Evolutionary conservation across 257 asterid genomes (phyloP).

Genomic region (Ballota nigra): DNA sequence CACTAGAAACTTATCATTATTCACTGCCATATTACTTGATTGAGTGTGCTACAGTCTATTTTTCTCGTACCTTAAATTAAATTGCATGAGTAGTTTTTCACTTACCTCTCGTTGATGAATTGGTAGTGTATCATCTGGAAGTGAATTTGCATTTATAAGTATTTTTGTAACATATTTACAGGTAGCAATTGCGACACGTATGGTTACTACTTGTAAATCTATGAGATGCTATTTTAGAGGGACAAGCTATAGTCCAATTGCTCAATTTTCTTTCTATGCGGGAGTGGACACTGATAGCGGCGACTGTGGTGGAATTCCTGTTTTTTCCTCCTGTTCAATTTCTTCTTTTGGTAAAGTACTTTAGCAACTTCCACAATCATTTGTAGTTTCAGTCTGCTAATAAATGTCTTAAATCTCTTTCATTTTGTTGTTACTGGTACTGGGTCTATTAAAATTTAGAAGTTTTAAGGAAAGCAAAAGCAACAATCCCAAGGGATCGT

Average conservation of each 20-base stretch:
- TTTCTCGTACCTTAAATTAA: background rate
- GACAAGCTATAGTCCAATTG: conserved; percentile 48
- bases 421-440: background rate
- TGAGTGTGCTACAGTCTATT: background rate
- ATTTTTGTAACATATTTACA: conserved; percentile 22
- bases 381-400: background rate
- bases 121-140: background rate
- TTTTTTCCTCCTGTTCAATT: conserved; percentile 60
- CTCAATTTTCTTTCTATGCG: conserved; percentile 57
- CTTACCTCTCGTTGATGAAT: conserved; percentile 6
- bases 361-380: conserved; percentile 10
- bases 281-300: conserved; percentile 53
- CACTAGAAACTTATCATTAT: background rate
- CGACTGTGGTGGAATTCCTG: conserved; percentile 71
- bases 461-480: background rate
- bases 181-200: conserved; percentile 53
- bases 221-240: conserved; percentile 68
- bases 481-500: background rate
- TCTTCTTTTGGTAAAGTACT: conserved; percentile 55
- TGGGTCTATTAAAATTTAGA: background rate
- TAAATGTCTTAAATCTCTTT: background rate
- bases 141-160: conserved; percentile 12
- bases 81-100: conserved; percentile 3
- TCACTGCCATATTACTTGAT: background rate
- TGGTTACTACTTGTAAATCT: conserved; percentile 53